These are phyloP conservation scores for Hypoxylon sp. DNA, from an alignment of 2,329 filamentous ascomycete species.

Conservation along the genomic window DNA sequence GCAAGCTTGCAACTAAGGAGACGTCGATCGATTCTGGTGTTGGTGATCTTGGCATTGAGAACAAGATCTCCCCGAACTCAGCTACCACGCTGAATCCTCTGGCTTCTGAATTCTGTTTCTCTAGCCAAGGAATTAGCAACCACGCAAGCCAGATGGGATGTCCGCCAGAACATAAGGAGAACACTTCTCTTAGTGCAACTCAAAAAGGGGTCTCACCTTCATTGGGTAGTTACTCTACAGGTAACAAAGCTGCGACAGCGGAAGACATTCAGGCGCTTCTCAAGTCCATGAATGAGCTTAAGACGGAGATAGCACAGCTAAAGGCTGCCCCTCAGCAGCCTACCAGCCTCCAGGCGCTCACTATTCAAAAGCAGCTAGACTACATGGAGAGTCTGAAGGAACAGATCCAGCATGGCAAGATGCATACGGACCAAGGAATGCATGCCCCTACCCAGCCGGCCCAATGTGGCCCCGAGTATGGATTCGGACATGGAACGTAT, in stretches of 20 bases:
- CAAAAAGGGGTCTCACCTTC: not conserved
- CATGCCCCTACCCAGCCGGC: not conserved
- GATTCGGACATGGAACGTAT: not conserved
- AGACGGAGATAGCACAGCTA: slow-evolving; percentile 16
- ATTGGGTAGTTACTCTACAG: not conserved
- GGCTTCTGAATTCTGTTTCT: slow-evolving; percentile 47
- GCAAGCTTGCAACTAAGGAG: not conserved
- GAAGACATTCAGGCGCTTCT: slow-evolving; percentile 12
- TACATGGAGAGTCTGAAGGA: slow-evolving; percentile 6
- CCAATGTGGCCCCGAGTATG: not conserved
- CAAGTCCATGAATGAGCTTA: slow-evolving; percentile 19
- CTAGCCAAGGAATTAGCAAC: not conserved
- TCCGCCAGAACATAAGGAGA: not conserved
- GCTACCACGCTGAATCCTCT: slow-evolving; percentile 45
- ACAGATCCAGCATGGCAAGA: not conserved
- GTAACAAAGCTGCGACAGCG: not conserved
- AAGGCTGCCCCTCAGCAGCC: slow-evolving; percentile 2
- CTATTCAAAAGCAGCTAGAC: slow-evolving; percentile 11
- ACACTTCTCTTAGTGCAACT: not conserved
- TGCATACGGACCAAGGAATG: not conserved
- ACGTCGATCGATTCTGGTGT: not conserved
- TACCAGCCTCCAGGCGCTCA: not conserved
- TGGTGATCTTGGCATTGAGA: not conserved
- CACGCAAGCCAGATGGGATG: not conserved
- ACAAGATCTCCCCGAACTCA: not conserved